phyloP scores from a whole-genome alignment of 345 rosid genomes.

The Lumnitzera racemosa region DNA sequence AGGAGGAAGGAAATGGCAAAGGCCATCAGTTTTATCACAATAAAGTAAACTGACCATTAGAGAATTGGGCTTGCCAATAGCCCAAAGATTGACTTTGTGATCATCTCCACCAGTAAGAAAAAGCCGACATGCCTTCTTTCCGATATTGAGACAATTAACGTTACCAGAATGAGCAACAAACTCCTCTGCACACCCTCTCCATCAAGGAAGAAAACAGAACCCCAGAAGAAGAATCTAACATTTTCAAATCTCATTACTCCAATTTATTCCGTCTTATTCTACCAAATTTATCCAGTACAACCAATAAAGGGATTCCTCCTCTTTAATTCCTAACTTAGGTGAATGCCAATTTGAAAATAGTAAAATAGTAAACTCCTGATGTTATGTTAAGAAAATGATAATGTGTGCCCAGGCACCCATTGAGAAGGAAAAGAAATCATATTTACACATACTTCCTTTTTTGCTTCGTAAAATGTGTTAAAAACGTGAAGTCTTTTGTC shows the following conservation, averaged over 20 bases:
- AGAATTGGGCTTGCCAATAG: constrained; percentile 79
- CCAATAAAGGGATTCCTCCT: too few relatives aligned
- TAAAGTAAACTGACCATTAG: constrained; percentile 50
- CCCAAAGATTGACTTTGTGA: constrained; percentile 86
- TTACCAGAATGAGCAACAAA: constrained; percentile 83
- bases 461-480: too few relatives aligned
- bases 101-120: constrained; percentile 91
- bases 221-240: not conserved
- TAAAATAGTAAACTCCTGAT: too few relatives aligned
- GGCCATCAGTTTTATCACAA: not conserved
- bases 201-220: constrained; percentile 35
- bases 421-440: too few relatives aligned
- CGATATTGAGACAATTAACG: constrained; percentile 76
- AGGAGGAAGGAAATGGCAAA: constrained; percentile 1
- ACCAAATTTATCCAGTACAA: too few relatives aligned
- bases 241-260: not conserved
- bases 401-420: too few relatives aligned
- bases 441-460: too few relatives aligned
- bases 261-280: too few relatives aligned
- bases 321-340: too few relatives aligned
- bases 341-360: too few relatives aligned
- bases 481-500: too few relatives aligned
- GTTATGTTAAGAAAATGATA: too few relatives aligned
- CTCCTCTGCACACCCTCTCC: constrained; percentile 59
- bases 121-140: constrained; percentile 72